These are phyloP conservation scores for Mytilinidion resinicola DNA, from an alignment of 495 filamentous ascomycete genomes.

Conservation along the genomic window DNA sequence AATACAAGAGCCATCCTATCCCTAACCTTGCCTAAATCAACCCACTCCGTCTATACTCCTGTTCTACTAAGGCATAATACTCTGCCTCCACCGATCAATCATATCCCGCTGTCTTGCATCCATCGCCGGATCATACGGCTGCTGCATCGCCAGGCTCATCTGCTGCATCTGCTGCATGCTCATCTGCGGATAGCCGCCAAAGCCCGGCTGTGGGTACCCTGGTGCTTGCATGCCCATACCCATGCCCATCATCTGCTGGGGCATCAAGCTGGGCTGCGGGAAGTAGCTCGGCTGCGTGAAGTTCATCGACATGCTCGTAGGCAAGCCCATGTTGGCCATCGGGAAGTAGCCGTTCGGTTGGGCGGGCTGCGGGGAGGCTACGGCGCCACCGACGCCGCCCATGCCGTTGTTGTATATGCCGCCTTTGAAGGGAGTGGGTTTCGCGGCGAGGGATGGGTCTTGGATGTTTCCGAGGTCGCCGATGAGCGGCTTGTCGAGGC, in stretches of 20 bases:
- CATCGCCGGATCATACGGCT: slow-evolving; percentile 35
- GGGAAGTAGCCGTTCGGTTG: background rate
- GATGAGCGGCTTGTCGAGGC: slow-evolving; percentile 26
- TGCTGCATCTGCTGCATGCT: slow-evolving; percentile 24
- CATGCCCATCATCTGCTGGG: slow-evolving; percentile 29
- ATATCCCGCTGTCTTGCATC: slow-evolving; percentile 62
- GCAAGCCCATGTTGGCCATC: background rate
- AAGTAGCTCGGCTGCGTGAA: background rate
- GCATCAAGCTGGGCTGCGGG: slow-evolving; percentile 16
- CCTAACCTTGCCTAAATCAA: no score
- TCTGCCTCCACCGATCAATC: slow-evolving; percentile 88
- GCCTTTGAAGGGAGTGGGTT: slow-evolving; percentile 43
- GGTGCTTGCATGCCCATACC: slow-evolving; percentile 22
- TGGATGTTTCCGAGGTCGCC: slow-evolving; percentile 21
- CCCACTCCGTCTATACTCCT: no score
- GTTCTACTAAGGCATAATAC: slow-evolving; percentile 50
- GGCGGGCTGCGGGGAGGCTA: background rate
- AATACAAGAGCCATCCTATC: no score
- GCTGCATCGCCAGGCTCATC: slow-evolving; percentile 33
- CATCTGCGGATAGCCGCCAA: slow-evolving; percentile 15
- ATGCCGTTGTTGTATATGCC: slow-evolving; percentile 48
- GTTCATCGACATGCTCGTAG: slow-evolving; percentile 5
- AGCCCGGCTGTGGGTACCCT: slow-evolving; percentile 17
- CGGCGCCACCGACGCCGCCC: slow-evolving; percentile 31
- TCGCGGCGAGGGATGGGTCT: slow-evolving; percentile 21